Evolutionary conservation across 2,329 filamentous ascomycete genomes (phyloP).

Genomic region (Ascochyta clinopodiicola): DNA sequence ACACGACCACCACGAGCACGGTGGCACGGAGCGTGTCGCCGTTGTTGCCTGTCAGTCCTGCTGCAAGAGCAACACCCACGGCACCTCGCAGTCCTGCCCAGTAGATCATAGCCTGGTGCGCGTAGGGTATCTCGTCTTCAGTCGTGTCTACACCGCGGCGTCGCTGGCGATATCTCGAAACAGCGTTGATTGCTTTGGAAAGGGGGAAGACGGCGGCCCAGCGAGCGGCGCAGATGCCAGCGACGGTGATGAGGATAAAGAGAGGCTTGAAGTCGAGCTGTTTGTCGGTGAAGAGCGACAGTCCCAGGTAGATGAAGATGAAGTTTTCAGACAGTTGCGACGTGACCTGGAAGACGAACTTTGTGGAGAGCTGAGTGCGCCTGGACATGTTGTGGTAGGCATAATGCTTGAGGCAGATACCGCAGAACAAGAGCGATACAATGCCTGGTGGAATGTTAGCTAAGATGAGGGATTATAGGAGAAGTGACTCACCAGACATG

Average conservation of each 20-base stretch:
- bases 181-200: slow-evolving; percentile 87
- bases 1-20: slow-evolving; percentile 94
- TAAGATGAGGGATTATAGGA: background rate
- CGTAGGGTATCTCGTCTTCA: slow-evolving; percentile 88
- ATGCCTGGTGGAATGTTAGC: slow-evolving; percentile 69
- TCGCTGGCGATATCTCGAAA: slow-evolving; percentile 83
- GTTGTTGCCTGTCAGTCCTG: slow-evolving; percentile 82
- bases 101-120: slow-evolving; percentile 99
- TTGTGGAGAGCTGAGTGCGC: slow-evolving; percentile 94
- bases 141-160: slow-evolving; percentile 73
- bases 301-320: slow-evolving; percentile 97
- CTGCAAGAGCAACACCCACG: slow-evolving; percentile 92
- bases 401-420: slow-evolving; percentile 98
- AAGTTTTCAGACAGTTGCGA: slow-evolving; percentile 98
- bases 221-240: slow-evolving; percentile 89
- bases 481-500: slow-evolving; percentile 78
- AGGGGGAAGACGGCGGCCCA: slow-evolving; percentile 96
- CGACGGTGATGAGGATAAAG: slow-evolving; percentile 89
- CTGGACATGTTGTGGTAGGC: slow-evolving; percentile 99
- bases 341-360: slow-evolving; percentile 94
- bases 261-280: slow-evolving; percentile 90
- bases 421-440: slow-evolving; percentile 94
- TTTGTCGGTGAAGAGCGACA: slow-evolving; percentile 92
- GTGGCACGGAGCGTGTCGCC: slow-evolving; percentile 86
- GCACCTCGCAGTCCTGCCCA: slow-evolving; percentile 96